A percentile compares a stretch with the other conserved stretches of the same genome.
Evolutionary conservation across 371 early-diverging fungal species (phyloP).

Genomic region (Rhizomucor pusillus): DNA sequence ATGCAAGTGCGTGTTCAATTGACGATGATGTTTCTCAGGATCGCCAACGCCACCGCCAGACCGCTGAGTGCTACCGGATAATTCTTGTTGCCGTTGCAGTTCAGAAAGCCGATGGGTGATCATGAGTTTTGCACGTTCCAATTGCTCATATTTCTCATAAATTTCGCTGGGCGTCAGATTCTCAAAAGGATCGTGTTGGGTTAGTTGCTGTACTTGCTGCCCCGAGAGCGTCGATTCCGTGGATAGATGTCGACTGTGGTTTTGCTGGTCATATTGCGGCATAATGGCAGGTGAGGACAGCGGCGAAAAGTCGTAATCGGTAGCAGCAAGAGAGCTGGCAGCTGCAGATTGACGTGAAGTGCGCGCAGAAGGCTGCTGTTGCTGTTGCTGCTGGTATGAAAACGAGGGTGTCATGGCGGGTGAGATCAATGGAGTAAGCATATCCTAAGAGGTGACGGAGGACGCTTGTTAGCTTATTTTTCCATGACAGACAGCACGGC

Average conservation of each 20-base stretch:
- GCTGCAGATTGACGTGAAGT: constrained; percentile 21
- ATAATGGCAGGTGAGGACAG: constrained; percentile 61
- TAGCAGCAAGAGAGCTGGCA: constrained; percentile 6
- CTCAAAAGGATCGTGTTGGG: not conserved
- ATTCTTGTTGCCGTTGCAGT: constrained; percentile 25
- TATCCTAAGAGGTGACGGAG: constrained; percentile 8
- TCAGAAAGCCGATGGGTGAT: constrained; percentile 38
- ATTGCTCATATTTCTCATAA: constrained; percentile 41
- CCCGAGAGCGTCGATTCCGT: constrained; percentile 2
- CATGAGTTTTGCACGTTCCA: constrained; percentile 35
- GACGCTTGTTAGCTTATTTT: not conserved
- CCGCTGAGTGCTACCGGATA: not conserved
- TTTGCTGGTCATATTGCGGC: constrained; percentile 30
- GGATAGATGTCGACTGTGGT: constrained; percentile 1
- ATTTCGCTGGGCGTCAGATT: constrained; percentile 31
- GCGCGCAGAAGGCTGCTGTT: constrained; percentile 3
- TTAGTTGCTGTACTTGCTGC: not conserved
- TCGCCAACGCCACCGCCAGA: too few species aligned
- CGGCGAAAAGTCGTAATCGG: constrained; percentile 51
- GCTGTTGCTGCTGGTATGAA: constrained; percentile 20
- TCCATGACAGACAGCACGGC: not conserved
- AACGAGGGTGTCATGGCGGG: constrained; percentile 69
- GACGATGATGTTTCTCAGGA: too few species aligned
- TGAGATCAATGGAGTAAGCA: constrained; percentile 60
- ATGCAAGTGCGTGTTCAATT: not conserved